Evolutionary conservation across 176 grass and related monocot species (phyloP).

Genomic region (Metroxylon sagu): DNA sequence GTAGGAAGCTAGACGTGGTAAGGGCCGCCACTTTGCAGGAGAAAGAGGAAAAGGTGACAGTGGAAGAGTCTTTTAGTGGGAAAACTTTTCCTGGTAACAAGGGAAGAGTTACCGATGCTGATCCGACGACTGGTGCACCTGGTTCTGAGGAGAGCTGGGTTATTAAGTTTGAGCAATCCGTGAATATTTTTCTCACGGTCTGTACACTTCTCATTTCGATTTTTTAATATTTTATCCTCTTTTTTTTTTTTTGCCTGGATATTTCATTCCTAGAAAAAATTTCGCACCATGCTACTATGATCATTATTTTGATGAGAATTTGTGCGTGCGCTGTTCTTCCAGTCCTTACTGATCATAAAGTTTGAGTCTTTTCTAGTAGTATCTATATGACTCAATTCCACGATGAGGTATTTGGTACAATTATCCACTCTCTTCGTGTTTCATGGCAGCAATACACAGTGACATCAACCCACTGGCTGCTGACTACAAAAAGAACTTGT

Average conservation of each 20-base stretch:
- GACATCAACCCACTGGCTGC: no score
- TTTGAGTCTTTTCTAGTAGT: no score
- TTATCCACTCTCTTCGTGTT: no score
- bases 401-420: no score
- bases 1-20: constrained; percentile 10
- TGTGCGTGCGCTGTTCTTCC: no score
- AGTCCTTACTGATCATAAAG: no score
- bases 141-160: constrained; percentile 23
- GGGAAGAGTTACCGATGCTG: constrained; percentile 9
- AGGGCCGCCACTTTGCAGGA: constrained; percentile 32
- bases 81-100: constrained; percentile 19
- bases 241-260: not conserved
- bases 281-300: not conserved
- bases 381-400: no score
- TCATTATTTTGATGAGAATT: no score
- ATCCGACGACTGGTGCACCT: constrained; percentile 4
- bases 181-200: constrained; percentile 70
- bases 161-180: constrained; percentile 53
- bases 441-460: no score
- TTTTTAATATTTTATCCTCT: not conserved
- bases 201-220: not conserved
- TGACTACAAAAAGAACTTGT: no score
- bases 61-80: constrained; percentile 41
- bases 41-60: constrained; percentile 50
- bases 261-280: not conserved